Base-by-base conservation (phyloP, 2,329 filamentous ascomycete species). In the Hypoxylon rubiginosum region DNA sequence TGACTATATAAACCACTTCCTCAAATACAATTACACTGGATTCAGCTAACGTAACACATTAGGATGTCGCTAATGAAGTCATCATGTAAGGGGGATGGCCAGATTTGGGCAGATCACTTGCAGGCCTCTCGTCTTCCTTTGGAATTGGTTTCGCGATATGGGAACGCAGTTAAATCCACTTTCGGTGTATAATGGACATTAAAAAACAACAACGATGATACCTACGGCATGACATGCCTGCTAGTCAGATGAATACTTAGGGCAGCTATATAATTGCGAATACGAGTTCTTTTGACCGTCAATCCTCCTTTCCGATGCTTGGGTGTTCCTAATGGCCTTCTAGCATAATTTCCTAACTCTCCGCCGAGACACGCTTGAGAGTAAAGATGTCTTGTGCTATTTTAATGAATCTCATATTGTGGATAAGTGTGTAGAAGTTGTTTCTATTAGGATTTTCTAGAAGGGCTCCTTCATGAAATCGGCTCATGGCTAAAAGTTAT, bases 31-130 rank as follows among this genome's bases (percentile, higher is more conserved):
- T n/a, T 11, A 43, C 11, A 11, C 17, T 36, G n/a, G 50, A 61
- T 54, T 71, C 76, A 54, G 61, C 71, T 77, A 79, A 81, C 68
- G 60, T 64, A 24, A 62, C 62, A 58, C 11, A 45, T n/a, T 71
- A 94, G 91, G 93, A 97, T 79, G 93, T 97, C 64, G 81, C 89
- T 68, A 94, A 95, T 75, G 89, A 91, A 79, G 92, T 97, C 76
- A 97, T 97, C 79, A 97, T 97, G 94, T 97, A 88, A 85, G 62
- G 58, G 26, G 34, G 21, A 4, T 45, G 53, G 24, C 17, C 9
- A n/a, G 21, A 17, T 43, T 53, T 26, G 36, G 46, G 66, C 39
- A 45, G 48, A 59, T 51, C 24, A 28, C 64, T 63, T 65, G 46
- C 58, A 53, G 58, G 58, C 58, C 58, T 64, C 53, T 66, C 51